Evolutionary conservation across 2,329 filamentous ascomycete genomes (phyloP).

Genomic region (Calonectria montana): DNA sequence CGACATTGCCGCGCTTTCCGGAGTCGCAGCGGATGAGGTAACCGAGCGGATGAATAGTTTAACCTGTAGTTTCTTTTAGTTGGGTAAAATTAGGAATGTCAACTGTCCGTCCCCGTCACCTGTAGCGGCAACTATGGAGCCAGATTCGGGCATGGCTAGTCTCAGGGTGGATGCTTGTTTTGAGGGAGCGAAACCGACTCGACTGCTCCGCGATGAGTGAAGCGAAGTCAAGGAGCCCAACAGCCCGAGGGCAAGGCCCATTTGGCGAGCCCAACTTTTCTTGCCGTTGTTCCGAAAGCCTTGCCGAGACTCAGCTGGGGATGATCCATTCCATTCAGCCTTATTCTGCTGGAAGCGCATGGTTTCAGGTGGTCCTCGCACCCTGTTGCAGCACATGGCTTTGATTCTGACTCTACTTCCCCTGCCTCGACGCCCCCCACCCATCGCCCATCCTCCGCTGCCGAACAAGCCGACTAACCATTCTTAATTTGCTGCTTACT

Average conservation of each 20-base stretch:
- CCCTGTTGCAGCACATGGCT: background rate
- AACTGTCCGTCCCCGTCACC: background rate
- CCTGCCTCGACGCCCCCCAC: background rate
- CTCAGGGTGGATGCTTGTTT: background rate
- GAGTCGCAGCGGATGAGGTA: background rate
- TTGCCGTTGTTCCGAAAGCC: background rate
- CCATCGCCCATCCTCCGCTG: no score
- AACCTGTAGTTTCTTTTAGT: background rate
- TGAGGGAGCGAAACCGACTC: background rate
- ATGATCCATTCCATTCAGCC: background rate
- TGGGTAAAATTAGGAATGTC: background rate
- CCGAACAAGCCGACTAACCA: background rate
- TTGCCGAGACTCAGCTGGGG: background rate
- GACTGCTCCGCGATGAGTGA: background rate
- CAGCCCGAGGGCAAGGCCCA: background rate
- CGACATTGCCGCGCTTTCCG: constrained; percentile 4
- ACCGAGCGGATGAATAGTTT: background rate
- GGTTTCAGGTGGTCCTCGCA: constrained; percentile 1
- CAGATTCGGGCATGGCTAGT: background rate
- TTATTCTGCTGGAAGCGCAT: background rate
- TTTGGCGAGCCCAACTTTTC: background rate
- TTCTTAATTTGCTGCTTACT: background rate
- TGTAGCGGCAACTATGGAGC: background rate
- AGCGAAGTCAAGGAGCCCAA: background rate
- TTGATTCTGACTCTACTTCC: background rate